Evolutionary conservation across 2,329 filamentous ascomycete genomes (phyloP), one percentile per base, ranked within the genome.

Genomic region (Blumeria graminis): DNA sequence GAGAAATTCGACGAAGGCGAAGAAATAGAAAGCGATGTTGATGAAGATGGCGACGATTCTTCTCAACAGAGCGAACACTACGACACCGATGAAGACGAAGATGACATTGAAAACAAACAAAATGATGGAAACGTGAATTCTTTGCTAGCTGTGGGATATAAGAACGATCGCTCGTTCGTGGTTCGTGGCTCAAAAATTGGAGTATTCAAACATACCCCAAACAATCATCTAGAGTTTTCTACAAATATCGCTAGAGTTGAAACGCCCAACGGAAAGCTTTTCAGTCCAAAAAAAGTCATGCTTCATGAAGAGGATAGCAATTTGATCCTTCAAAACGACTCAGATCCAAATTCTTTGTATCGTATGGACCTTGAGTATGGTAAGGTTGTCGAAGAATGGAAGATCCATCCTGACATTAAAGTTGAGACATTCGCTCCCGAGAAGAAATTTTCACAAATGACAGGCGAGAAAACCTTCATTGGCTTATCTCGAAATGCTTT

Each of bases 331-430:
- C 66, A 68, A 56, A 65, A 65, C 39, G 65, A 64, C 16, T 56
- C 81, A 55, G 84, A 96, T 61, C 86, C 90, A 1, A 90, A 94
- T 71, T 88, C 86, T 55, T 76, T 98, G 1, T 98, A 89, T 68
- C 86, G 86, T 50, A 96, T 98, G 92, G 92, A 98, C 70, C 75
- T 98, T 48, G 90, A 98, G 68, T 93, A 93, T 63, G 92, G 92
- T 62, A 96, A 95, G 71, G 86, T 98, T 38, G 88, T 96, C 1
- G 92, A 98, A 65, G 92, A 98, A 69, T 98, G 92, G 92, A 94
- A 94, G 63, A 78, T 98, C 13, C 90, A 98, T 66, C 90, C 98
- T 60, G 86, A 96, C 66, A 95, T 98, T 56, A 83, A 86, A 0
- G 86, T 96, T 59, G 81, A 86, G 56, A 92, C 82, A 9, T 96